These are phyloP conservation scores for Delitschia confertaspora DNA, from an alignment of 495 filamentous ascomycete species.

Conservation along the genomic window DNA sequence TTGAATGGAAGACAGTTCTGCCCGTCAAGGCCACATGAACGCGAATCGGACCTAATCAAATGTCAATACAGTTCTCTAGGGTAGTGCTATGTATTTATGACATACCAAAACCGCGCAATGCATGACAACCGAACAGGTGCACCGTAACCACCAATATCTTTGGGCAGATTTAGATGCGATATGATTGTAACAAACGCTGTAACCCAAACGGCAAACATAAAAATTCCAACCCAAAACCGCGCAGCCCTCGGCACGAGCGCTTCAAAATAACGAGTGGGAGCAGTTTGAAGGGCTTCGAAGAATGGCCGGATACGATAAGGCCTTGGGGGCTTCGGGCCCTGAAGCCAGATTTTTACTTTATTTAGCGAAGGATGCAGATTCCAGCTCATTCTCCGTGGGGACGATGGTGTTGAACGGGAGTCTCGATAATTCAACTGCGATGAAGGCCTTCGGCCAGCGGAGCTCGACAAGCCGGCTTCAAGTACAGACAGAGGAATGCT, in stretches of 20 bases:
- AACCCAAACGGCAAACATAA: constrained; percentile 12
- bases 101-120: constrained; percentile 10
- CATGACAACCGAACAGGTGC: constrained; percentile 15
- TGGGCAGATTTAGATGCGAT: constrained; percentile 3
- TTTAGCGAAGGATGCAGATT: too few species aligned
- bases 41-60: constrained; percentile 1
- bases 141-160: constrained; percentile 13
- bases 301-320: constrained; percentile 12
- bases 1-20: constrained; percentile 34
- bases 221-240: background rate
- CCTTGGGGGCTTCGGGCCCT: constrained; percentile 12
- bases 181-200: constrained; percentile 8
- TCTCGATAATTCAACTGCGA: too few species aligned
- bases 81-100: background rate
- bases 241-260: constrained; percentile 4
- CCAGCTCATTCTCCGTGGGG: too few species aligned
- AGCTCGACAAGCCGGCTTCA: too few species aligned
- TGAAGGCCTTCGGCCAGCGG: too few species aligned
- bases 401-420: too few species aligned
- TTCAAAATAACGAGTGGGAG: constrained; percentile 6
- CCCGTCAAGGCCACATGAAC: constrained; percentile 33
- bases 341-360: constrained; percentile 6
- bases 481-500: too few species aligned
- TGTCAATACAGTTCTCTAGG: background rate
- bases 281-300: constrained; percentile 13